Percentiles rank a stretch among this genome's conserved stretches.
Conservation (phyloP, 148 eudicot genomes). For the Fallopia convolvulus region DNA sequence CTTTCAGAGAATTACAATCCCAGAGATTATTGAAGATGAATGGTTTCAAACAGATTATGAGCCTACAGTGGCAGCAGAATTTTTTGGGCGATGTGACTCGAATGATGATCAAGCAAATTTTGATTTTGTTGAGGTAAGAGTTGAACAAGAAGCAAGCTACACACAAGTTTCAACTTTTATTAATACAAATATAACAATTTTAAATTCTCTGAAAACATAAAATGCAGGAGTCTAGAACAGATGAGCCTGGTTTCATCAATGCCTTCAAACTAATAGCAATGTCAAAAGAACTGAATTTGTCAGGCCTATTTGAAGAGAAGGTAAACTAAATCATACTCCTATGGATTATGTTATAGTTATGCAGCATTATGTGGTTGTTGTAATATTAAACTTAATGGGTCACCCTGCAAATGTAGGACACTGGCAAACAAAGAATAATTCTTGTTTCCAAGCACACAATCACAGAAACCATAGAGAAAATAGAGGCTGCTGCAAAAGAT, state of each 20-base stretch:
- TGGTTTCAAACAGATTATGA: constrained; percentile 47
- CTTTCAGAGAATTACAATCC: constrained; percentile 36
- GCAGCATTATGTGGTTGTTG: background rate
- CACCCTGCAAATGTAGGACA: constrained; percentile 22
- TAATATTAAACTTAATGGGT: background rate
- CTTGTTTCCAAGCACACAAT: constrained; percentile 40
- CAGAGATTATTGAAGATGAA: constrained; percentile 38
- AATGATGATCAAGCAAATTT: constrained; percentile 30
- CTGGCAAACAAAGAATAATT: constrained; percentile 29
- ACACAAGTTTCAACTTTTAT: background rate
- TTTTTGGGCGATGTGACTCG: constrained; percentile 12
- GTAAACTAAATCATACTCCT: constrained; percentile 18
- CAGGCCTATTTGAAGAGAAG: constrained; percentile 44
- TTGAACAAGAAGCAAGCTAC: background rate
- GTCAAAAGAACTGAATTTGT: constrained; percentile 44
- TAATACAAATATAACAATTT: background rate
- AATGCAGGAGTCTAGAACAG: constrained; percentile 28
- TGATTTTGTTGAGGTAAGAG: constrained; percentile 23
- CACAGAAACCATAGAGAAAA: constrained; percentile 37
- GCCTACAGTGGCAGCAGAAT: constrained; percentile 24
- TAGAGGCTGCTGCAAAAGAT: constrained; percentile 47
- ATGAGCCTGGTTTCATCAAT: constrained; percentile 38
- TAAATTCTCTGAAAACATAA: background rate
- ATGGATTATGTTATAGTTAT: background rate
- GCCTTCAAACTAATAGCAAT: constrained; percentile 52